Evolutionary conservation across 352 stramenopile genomes (phyloP), one percentile per base, ranked within the genome.

Genomic region (Phytophthora vignae): DNA sequence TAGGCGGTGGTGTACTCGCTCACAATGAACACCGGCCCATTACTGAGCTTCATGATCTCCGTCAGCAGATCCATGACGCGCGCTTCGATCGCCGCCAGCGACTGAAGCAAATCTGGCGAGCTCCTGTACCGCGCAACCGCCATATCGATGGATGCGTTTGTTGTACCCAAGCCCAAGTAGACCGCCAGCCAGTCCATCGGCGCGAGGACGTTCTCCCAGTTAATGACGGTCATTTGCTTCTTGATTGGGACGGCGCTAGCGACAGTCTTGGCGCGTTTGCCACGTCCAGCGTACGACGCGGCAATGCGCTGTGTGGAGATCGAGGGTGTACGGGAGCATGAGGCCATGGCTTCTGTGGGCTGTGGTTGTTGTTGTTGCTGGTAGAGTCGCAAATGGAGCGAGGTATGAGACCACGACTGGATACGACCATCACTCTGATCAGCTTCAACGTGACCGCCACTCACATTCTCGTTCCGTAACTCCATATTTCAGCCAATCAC

Each of bases 161-260:
- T 73, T 5, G n/a, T 57, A 2, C 55, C 58, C 33, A 86, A 67
- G 4, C 80, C 74, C n/a, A 90, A 64, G 25, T 79, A 57, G 10
- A 64, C 60, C 4, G 52, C 33, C 67, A 90, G 60, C 78, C 76
- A 90, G 42, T 73, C 29, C 57, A 75, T 71, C 2, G 82, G 82
- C 29, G 78, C 63, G 19, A 90, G 74, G 40, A 88, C 78, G 49
- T 90, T 79, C 44, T 90, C 80, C 82, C 79, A 90, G 63, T 79
- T 83, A 55, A 88, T 77, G 54, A 83, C 71, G 38, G 78, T 54
- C 54, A 73, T 68, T 42, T 85, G 68, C 42, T 50, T 58, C 44
- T 68, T 59, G 33, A 12, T 48, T 2, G 22, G 27, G 2, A 33
- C 46, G 29, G 25, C 12, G 14, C 40, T 66, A 12, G 38, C 25